Evolutionary conservation across 768 basidiomycete genomes (phyloP), one percentile per base, ranked within the genome.

Genomic region (Calocybe gangraenosa): DNA sequence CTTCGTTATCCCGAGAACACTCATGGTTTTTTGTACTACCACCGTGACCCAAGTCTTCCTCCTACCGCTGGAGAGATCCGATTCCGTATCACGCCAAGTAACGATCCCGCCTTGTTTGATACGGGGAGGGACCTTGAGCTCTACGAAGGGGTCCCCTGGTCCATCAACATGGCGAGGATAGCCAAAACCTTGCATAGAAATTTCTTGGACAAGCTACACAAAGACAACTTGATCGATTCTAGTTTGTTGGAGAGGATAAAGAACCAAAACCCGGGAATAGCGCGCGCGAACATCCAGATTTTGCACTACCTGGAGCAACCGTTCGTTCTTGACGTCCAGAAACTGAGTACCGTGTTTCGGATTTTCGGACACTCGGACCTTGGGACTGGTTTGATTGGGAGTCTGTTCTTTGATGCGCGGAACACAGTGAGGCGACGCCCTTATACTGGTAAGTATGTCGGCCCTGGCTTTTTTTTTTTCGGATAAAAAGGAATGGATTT

Each of bases 1-100:
- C n/a, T 7, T 7, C 34, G 34, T 7, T 44, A 28, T 32, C 46
- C 46, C 38, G 14, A 5, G 21, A 17, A 28, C n/a, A 18, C 46
- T 13, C 48, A 21, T 5, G 56, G 58, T 8, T 60, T 58, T 31
- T 32, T 59, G 14, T 59, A 59, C 42, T 55, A 47, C 28, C 40
- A 55, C 32, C 19, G 14, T 10, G 50, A 53, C 7, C 11, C 7
- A 1, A 32, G n/a, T 13, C 17, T 40, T 11, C 37, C 49, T 4
- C 22, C 15, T 2, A 41, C 46, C 2, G 47, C 54, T 7, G 49
- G 47, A 3, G 45, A 51, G 15, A 17, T 59, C 6, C 53, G 58
- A 14, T 55, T 59, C 31, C 56, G 58, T 11, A 21, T 55, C 10
- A 56, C 56, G 8, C 28, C 40, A 11, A 18, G 36, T 18, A 21